These are phyloP conservation scores for Ceratobasidium sp. DNA, from an alignment of 1,284 basidiomycete species.

Conservation along the genomic window DNA sequence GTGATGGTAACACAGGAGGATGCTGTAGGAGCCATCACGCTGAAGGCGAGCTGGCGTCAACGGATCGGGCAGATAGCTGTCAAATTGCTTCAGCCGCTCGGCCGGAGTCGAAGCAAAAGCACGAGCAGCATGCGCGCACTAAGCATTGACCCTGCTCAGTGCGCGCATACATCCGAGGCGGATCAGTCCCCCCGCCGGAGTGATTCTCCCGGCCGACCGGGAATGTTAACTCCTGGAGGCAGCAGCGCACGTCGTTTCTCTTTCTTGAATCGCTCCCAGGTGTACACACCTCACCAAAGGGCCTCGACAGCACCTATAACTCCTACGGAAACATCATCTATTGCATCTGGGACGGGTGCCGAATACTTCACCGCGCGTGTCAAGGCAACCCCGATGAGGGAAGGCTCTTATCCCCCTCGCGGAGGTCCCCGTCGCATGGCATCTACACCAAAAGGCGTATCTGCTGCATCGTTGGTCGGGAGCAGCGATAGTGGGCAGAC, in stretches of 20 bases:
- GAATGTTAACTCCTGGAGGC: conserved; percentile 31
- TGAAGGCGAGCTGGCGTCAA: conserved; percentile 47
- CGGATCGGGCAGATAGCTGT: conserved; percentile 27
- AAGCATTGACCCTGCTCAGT: conserved; percentile 22
- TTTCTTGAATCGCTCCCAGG: conserved; percentile 38
- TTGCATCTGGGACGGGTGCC: background rate
- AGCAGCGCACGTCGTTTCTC: conserved; percentile 34
- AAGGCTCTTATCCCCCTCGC: conserved; percentile 44
- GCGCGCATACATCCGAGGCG: conserved; percentile 43
- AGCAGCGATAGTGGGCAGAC: conserved; percentile 38
- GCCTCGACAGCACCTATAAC: conserved; percentile 41
- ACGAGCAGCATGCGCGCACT: conserved; percentile 48
- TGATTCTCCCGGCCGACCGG: conserved; percentile 37
- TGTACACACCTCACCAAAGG: conserved; percentile 37
- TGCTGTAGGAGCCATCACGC: conserved; percentile 72
- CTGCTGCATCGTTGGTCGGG: conserved; percentile 20
- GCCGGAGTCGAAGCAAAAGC: conserved; percentile 46
- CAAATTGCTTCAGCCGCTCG: conserved; percentile 40
- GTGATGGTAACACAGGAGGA: conserved; percentile 85
- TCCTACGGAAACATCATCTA: conserved; percentile 31
- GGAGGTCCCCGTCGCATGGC: conserved; percentile 12
- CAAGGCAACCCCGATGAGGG: conserved; percentile 34
- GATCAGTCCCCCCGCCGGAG: conserved; percentile 43
- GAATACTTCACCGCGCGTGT: conserved; percentile 38
- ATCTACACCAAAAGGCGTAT: conserved; percentile 34